Conservation (phyloP, 495 filamentous ascomycete species). For the Penicillium ochrochloron region DNA sequence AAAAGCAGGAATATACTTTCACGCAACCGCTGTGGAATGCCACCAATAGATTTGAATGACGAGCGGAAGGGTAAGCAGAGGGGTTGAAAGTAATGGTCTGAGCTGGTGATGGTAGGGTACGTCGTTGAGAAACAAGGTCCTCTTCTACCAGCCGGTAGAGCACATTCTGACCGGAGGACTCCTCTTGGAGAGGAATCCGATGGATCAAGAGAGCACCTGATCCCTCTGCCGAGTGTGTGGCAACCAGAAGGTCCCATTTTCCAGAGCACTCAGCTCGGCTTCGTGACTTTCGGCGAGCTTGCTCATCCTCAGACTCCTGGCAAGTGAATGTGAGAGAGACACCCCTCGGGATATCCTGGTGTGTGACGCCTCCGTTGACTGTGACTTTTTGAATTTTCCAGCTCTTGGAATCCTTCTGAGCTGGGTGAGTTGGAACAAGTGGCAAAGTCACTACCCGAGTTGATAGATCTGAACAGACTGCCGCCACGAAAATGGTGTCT, state of each 20-base stretch:
- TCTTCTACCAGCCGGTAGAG: slow-evolving; percentile 43
- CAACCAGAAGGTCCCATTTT: slow-evolving; percentile 61
- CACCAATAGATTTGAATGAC: slow-evolving; percentile 67
- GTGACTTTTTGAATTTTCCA: slow-evolving; percentile 65
- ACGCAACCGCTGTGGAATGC: slow-evolving; percentile 69
- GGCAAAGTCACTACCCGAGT: slow-evolving; percentile 74
- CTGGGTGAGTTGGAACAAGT: slow-evolving; percentile 70
- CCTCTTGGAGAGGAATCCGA: slow-evolving; percentile 50
- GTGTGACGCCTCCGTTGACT: slow-evolving; percentile 54
- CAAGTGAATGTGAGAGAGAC: slow-evolving; percentile 70
- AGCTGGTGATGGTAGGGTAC: slow-evolving; percentile 67
- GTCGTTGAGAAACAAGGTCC: slow-evolving; percentile 61
- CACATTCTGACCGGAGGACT: slow-evolving; percentile 21
- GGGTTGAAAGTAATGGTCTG: slow-evolving; percentile 76
- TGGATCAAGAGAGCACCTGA: slow-evolving; percentile 65
- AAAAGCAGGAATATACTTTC: slow-evolving; percentile 64
- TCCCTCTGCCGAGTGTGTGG: slow-evolving; percentile 68
- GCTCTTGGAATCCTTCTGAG: slow-evolving; percentile 39
- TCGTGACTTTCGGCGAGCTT: slow-evolving; percentile 36
- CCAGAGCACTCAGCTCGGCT: slow-evolving; percentile 29
- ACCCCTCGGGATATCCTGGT: slow-evolving; percentile 64
- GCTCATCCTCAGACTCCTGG: slow-evolving; percentile 38
- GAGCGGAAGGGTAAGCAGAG: slow-evolving; percentile 57
- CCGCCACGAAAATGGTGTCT: slow-evolving; percentile 69
- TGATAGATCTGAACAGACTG: slow-evolving; percentile 70